Conservation (phyloP, 1,139 yeast species). For the Keqinozyma sinolaborantium region DNA sequence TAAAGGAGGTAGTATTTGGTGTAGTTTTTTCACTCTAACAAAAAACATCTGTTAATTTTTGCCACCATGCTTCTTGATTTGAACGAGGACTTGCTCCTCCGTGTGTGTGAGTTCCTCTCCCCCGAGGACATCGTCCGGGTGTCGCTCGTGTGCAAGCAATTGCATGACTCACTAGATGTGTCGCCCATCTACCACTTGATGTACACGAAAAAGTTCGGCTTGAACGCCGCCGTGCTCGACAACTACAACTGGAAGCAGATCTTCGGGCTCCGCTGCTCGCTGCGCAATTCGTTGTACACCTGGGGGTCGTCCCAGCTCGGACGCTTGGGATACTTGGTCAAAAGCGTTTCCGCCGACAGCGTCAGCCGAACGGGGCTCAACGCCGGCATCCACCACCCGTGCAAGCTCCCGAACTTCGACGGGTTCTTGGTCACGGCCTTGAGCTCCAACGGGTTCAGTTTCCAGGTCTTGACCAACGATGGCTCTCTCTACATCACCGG, state of each 20-base stretch:
- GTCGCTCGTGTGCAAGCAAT: conserved; percentile 39
- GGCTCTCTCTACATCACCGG: conserved; percentile 60
- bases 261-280: conserved; percentile 38
- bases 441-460: conserved; percentile 67
- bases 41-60: no score
- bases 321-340: conserved; percentile 51
- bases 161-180: conserved; percentile 23
- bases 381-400: conserved; percentile 39
- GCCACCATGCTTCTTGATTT: conserved; percentile 18
- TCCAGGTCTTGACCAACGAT: conserved; percentile 51
- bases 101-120: conserved; percentile 32
- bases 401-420: conserved; percentile 27
- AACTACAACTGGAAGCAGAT: conserved; percentile 48
- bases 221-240: conserved; percentile 28
- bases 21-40: neutral
- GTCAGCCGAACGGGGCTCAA: conserved; percentile 13
- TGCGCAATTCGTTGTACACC: conserved; percentile 45
- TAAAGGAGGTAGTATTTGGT: neutral
- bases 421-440: conserved; percentile 48
- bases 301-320: conserved; percentile 62
- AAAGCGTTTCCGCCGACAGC: conserved; percentile 25
- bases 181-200: conserved; percentile 44
- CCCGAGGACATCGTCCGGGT: conserved; percentile 46
- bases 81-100: conserved; percentile 41
- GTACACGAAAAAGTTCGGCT: conserved; percentile 49